Evolutionary conservation across 108 stramenopile species (phyloP), one percentile per base, ranked within the genome.

Genomic region (Cyclotella cryptica): DNA sequence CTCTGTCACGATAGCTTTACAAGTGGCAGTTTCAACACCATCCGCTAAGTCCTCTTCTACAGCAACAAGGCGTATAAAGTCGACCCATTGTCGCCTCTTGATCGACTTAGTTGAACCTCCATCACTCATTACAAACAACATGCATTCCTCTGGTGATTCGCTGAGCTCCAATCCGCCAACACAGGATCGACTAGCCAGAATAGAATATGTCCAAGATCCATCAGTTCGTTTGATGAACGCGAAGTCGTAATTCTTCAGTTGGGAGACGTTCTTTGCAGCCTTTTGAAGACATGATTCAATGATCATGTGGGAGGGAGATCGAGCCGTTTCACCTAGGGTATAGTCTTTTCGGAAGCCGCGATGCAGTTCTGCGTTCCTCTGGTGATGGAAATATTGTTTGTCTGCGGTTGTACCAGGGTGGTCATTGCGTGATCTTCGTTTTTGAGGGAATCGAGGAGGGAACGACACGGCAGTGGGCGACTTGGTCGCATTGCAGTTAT

Each of bases 151-250:
- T 24, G 46, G 14, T 18, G 39, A 3, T 12, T 55, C 69, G 19
- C 55, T 28, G 19, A 3, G 49, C 3, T 71, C 53, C 17, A 30
- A 51, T 51, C 19, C n/a, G 18, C 19, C 49, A 51, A 18, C 3
- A 3, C 1, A n/a, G 18, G 53, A 39, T n/a, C 69, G 51, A 24
- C 11, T 55, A 1, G 69, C 69, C 54, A 71, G 15, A 42, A 71
- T 43, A 7, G 69, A 51, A 58, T 71, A 71, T 19, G 69, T 55
- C 39, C 43, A 58, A 17, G 18, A n/a, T 15, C 54, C 69, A 43
- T 71, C 54, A n/a, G 39, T 57, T 41, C 69, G 52, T 58, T 71
- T 71, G 54, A 71, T n/a, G 53, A 71, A 71, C 19, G 53, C 69
- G n/a, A 22, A 71, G 21, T 54, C 52, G 22, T 55, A 45, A 27